phyloP scores from a whole-genome alignment of 2,329 filamentous ascomycete genomes.

The Sarocladium kiliense region DNA sequence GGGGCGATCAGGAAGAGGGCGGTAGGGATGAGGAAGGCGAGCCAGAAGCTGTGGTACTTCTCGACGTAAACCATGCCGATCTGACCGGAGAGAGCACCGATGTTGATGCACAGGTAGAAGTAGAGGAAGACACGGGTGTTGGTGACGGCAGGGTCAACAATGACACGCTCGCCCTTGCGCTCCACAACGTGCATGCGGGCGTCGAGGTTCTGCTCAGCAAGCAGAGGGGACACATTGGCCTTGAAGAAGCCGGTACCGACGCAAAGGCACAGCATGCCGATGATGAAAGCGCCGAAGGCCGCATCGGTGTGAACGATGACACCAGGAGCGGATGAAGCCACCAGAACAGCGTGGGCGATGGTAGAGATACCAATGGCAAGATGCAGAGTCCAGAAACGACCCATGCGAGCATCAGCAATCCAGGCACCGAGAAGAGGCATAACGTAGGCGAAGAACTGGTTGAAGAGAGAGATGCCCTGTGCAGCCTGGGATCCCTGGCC shows the following conservation, averaged over 20 bases:
- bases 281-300: constrained; percentile 61
- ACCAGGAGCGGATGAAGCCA: constrained; percentile 57
- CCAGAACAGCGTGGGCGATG: constrained; percentile 61
- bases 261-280: constrained; percentile 51
- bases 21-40: constrained; percentile 64
- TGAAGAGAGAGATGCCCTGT: constrained; percentile 45
- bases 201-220: constrained; percentile 65
- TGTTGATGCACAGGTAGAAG: constrained; percentile 54
- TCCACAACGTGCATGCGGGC: constrained; percentile 52
- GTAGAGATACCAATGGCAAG: constrained; percentile 61
- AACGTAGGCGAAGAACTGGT: constrained; percentile 57
- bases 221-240: constrained; percentile 68
- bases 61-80: constrained; percentile 66
- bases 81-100: constrained; percentile 57
- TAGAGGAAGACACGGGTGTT: constrained; percentile 65
- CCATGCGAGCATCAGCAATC: constrained; percentile 65
- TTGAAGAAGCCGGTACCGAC: constrained; percentile 78
- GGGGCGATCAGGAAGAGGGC: constrained; percentile 59
- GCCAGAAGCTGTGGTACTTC: constrained; percentile 72
- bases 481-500: constrained; percentile 53
- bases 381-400: constrained; percentile 69
- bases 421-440: constrained; percentile 51
- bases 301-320: constrained; percentile 54
- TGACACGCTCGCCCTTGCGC: constrained; percentile 57
- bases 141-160: constrained; percentile 65